Evolutionary conservation across 768 basidiomycete genomes (phyloP).

Genomic region (Podaxis carcinomalis): DNA sequence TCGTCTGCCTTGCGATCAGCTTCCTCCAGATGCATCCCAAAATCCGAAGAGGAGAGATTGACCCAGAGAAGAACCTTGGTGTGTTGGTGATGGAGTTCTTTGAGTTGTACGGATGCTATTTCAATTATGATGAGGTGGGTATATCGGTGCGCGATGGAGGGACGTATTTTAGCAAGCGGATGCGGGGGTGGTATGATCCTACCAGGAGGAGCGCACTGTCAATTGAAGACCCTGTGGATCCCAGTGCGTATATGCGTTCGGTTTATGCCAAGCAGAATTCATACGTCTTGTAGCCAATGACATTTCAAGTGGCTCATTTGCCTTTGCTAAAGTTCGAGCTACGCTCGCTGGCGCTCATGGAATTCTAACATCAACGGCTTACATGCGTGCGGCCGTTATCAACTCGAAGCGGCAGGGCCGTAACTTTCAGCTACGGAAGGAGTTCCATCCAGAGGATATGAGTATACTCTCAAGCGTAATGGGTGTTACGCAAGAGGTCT

Average conservation of each 20-base stretch:
- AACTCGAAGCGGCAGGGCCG: conserved; percentile 50
- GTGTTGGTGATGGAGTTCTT: conserved; percentile 97
- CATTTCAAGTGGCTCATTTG: conserved; percentile 85
- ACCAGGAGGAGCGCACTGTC: conserved; percentile 57
- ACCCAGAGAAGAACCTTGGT: conserved; percentile 84
- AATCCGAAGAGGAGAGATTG: conserved; percentile 82
- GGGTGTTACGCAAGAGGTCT: conserved; percentile 80
- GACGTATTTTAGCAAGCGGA: conserved; percentile 79
- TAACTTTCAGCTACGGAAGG: conserved; percentile 36
- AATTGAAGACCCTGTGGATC: conserved; percentile 93
- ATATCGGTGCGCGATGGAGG: conserved; percentile 88
- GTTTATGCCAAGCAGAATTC: conserved; percentile 1
- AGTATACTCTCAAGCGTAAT: conserved; percentile 79
- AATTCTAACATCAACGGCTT: conserved; percentile 75
- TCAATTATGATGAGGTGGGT: conserved; percentile 88
- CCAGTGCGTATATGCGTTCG: conserved; percentile 50
- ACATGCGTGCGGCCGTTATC: conserved; percentile 58
- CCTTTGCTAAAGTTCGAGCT: conserved; percentile 74
- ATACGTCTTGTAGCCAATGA: conserved; percentile 67
- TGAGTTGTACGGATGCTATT: conserved; percentile 88
- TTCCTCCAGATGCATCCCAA: conserved; percentile 99
- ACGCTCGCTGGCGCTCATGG: conserved; percentile 79
- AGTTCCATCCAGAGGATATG: conserved; percentile 54
- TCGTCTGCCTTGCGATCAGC: conserved; percentile 88
- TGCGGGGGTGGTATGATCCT: conserved; percentile 76